These are phyloP conservation scores for Amanita subjunquillea DNA, from an alignment of 768 basidiomycete species.

Conservation along the genomic window DNA sequence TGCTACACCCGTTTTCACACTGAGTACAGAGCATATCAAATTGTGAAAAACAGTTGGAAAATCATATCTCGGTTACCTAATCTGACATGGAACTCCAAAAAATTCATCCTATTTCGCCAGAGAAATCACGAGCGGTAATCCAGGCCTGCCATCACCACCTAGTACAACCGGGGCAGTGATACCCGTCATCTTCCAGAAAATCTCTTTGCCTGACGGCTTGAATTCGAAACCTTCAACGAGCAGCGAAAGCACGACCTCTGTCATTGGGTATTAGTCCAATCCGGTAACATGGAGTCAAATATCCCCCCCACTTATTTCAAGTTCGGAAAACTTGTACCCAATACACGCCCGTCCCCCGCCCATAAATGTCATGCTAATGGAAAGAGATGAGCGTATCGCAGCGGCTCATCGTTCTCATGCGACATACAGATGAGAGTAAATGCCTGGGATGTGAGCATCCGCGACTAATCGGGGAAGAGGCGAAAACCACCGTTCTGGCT, in stretches of 20 bases:
- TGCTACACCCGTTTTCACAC: too few species aligned
- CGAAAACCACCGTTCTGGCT: slow-evolving; percentile 23
- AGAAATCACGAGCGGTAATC: slow-evolving; percentile 1
- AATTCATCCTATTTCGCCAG: background rate
- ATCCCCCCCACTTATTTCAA: slow-evolving; percentile 24
- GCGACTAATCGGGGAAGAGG: background rate
- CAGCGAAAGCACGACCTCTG: slow-evolving; percentile 14
- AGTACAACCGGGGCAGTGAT: background rate
- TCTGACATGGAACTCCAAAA: too few species aligned
- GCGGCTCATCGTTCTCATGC: slow-evolving; percentile 10
- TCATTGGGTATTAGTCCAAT: background rate
- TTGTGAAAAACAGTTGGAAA: too few species aligned
- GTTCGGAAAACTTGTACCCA: slow-evolving; percentile 26
- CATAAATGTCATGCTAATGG: slow-evolving; percentile 22
- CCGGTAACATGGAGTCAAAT: background rate
- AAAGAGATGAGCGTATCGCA: slow-evolving; percentile 14
- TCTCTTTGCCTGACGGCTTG: slow-evolving; percentile 2
- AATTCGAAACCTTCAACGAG: slow-evolving; percentile 10
- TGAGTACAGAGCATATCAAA: too few species aligned
- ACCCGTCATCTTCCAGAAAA: slow-evolving; percentile 4
- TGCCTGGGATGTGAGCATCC: slow-evolving; percentile 20
- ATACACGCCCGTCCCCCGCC: slow-evolving; percentile 24
- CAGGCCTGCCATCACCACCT: background rate
- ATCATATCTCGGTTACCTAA: too few species aligned
- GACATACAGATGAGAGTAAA: slow-evolving; percentile 19